Conservation (phyloP, 495 filamentous ascomycete species). For the Hypomontagnella monticulosa region DNA sequence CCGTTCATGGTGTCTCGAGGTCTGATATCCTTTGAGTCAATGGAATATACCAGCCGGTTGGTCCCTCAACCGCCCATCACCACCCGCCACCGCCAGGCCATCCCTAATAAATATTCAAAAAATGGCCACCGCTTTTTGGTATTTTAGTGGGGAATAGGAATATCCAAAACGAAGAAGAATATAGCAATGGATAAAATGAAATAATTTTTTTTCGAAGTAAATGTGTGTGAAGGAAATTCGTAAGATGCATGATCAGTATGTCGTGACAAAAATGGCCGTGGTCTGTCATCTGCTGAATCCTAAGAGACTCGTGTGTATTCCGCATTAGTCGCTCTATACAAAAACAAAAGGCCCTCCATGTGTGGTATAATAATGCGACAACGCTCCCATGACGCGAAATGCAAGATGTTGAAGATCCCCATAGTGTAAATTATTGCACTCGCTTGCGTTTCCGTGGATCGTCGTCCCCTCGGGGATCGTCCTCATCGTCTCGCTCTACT, state of each 20-base stretch:
- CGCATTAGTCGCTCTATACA: conserved; percentile 39
- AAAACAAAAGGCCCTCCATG: conserved; percentile 37
- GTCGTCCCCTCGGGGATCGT: conserved; percentile 58
- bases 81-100: conserved; percentile 7
- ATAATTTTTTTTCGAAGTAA: conserved; percentile 9
- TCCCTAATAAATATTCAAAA: conserved; percentile 22
- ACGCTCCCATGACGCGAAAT: conserved; percentile 32
- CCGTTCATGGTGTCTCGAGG: conserved; percentile 4
- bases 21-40: conserved; percentile 11
- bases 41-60: conserved; percentile 8
- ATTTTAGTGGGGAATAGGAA: conserved; percentile 27
- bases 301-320: conserved; percentile 41
- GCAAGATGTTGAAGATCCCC: conserved; percentile 1
- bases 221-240: conserved; percentile 28
- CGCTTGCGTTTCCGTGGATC: conserved; percentile 82
- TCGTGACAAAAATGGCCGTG: conserved; percentile 34
- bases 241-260: conserved; percentile 34
- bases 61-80: conserved; percentile 3
- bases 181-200: conserved; percentile 22
- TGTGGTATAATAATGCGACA: conserved; percentile 41
- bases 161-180: conserved; percentile 26
- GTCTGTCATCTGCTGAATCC: conserved; percentile 33
- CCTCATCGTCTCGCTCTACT: conserved; percentile 56
- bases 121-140: conserved; percentile 33
- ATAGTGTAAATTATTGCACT: conserved; percentile 53